Base-by-base conservation (phyloP, 371 early-diverging fungal genomes). In the Mortierella sp. region DNA sequence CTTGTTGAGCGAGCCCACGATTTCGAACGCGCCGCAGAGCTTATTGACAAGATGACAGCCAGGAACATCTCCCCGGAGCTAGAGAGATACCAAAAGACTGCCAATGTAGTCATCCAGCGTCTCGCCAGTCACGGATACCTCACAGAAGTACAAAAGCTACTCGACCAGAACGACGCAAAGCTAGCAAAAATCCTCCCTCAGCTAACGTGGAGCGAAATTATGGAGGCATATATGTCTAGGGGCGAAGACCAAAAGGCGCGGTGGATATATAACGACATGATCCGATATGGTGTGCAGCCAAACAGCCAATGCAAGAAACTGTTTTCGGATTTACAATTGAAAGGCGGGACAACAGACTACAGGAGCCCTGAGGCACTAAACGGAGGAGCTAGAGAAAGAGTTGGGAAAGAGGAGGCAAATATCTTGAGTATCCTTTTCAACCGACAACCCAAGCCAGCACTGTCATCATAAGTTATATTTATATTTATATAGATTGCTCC, bases 201-300 rank as follows among this genome's bases (percentile, higher is more conserved):
- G 30, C 40, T 64, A 8, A 55, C 47, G 14, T 81, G 83, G 83
- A 61, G 70, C 20, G 73, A 81, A 26, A 52, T 75, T 3, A 76
- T 81, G 73, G 83, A 75, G 57, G 70, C 76, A 0, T 73, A 62
- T 49, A 62, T 76, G 20, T n/a, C 66, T 24, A 52, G 76, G 22
- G 64, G 73, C 14, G 76, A 81, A 26, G 28, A 72, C 35, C 83
- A 76, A 32, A 72, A 58, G 54, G 72, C 83, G 9, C 66, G 83
- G 49, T 73, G 73, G 76, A 49, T 73, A 12, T 81, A 81, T 51
- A 70, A 81, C 64, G 83, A 81, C 22, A 81, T 81, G 83, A 55
- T 76, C 39, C 73, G 72, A 43, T 62, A 66, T 35, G 73, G 73
- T 5, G 39, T 81, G 18, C 73, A 54, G 28, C 83, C 77, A 9